Percentiles rank a stretch among this genome's conserved stretches.
Evolutionary conservation across 2,329 filamentous ascomycete genomes (phyloP).

Genomic region (Nannizziopsis arthrosporioides): DNA sequence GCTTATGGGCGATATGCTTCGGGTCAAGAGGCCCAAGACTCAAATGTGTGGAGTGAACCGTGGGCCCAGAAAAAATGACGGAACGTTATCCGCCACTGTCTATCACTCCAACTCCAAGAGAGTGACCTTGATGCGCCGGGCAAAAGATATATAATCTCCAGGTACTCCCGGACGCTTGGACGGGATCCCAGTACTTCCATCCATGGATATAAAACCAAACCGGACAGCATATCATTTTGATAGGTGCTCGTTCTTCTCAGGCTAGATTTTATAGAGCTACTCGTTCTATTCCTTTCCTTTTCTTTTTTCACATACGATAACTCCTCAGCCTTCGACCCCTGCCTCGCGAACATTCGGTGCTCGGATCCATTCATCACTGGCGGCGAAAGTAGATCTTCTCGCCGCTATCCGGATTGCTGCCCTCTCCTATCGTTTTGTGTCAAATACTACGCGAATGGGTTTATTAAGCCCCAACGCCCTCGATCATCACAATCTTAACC

Average conservation of each 20-base stretch:
- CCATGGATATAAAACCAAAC: background rate
- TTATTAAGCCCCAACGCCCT: conserved; percentile 8
- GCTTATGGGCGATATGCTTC: background rate
- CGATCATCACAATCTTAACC: background rate
- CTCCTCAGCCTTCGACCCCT: background rate
- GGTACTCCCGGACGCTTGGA: background rate
- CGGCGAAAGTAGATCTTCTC: background rate
- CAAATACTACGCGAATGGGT: conserved; percentile 12
- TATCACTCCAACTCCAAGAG: background rate
- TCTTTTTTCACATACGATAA: conserved; percentile 5
- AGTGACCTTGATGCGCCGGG: background rate
- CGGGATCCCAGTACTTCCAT: background rate
- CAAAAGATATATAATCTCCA: conserved; percentile 2
- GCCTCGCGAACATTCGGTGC: background rate
- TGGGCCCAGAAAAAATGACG: background rate
- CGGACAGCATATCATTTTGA: no score
- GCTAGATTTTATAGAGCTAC: background rate
- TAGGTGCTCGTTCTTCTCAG: no score
- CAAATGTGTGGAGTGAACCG: background rate
- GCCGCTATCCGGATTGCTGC: background rate
- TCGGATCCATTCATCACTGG: conserved; percentile 1
- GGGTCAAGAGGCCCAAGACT: background rate
- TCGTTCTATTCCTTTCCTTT: background rate
- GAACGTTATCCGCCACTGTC: background rate
- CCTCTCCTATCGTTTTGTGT: background rate